Evolutionary conservation across 257 asterid genomes (phyloP).

Genomic region (Lavandula angustifolia): DNA sequence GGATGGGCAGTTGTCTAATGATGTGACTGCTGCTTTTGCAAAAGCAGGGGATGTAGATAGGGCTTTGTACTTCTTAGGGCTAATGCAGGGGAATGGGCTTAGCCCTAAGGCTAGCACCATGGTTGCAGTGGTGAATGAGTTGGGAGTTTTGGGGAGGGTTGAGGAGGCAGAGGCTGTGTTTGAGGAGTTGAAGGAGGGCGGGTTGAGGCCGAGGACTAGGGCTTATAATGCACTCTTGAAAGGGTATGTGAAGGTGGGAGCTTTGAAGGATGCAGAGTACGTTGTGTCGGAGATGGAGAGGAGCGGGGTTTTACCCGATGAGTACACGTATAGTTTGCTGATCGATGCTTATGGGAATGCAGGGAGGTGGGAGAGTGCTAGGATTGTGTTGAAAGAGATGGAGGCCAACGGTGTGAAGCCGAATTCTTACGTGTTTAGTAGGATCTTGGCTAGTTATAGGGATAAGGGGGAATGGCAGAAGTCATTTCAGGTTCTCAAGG

Average conservation of each 20-base stretch:
- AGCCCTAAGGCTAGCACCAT: conserved; percentile 70
- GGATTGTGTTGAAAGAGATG: conserved; percentile 88
- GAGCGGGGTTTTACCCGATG: conserved; percentile 78
- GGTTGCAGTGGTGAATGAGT: conserved; percentile 57
- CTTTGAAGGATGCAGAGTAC: conserved; percentile 76
- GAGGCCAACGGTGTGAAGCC: conserved; percentile 74
- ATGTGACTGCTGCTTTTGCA: conserved; percentile 69
- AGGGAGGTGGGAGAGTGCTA: conserved; percentile 94
- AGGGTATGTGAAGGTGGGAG: conserved; percentile 83
- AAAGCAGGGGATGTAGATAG: conserved; percentile 75
- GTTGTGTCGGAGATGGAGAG: conserved; percentile 85
- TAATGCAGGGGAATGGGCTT: conserved; percentile 82
- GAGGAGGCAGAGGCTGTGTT: conserved; percentile 94
- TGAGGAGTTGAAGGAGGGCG: conserved; percentile 89
- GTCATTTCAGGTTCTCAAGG: conserved; percentile 89
- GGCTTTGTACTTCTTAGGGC: conserved; percentile 60
- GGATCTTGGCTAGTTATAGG: conserved; percentile 80
- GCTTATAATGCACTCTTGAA: conserved; percentile 88
- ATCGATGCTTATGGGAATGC: conserved; percentile 97
- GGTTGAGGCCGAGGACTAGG: conserved; percentile 76
- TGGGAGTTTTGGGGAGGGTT: conserved; percentile 76
- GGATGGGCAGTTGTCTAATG: conserved; percentile 80
- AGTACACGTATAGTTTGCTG: conserved; percentile 77
- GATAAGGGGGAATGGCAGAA: conserved; percentile 98
- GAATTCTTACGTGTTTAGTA: conserved; percentile 64